Evolutionary conservation across 2,329 filamentous ascomycete genomes (phyloP).

Genomic region (Chrysosporium queenslandicum): DNA sequence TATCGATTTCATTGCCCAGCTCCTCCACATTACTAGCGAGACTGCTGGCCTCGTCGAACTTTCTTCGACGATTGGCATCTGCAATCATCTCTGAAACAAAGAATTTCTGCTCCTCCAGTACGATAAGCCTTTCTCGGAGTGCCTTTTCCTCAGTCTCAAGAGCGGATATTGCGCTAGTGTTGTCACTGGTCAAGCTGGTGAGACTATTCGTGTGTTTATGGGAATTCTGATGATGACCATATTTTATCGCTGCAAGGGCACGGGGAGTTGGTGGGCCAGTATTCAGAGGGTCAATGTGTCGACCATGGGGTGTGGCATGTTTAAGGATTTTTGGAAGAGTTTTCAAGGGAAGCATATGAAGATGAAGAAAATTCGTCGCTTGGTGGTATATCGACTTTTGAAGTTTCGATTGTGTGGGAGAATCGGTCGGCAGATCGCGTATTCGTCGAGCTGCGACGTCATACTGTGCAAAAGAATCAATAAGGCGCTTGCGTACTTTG

Average conservation of each 20-base stretch:
- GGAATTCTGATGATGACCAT: conserved; percentile 34
- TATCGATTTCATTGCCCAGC: conserved; percentile 65
- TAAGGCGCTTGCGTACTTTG: conserved; percentile 79
- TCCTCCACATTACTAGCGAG: conserved; percentile 73
- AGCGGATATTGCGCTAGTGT: conserved; percentile 51
- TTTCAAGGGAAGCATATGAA: conserved; percentile 83
- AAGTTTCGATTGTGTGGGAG: conserved; percentile 59
- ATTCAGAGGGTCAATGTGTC: conserved; percentile 21
- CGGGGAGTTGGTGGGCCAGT: conserved; percentile 23
- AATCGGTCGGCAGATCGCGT: conserved; percentile 65
- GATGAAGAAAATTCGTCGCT: conserved; percentile 71
- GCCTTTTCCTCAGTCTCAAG: conserved; percentile 78
- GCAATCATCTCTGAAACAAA: conserved; percentile 79
- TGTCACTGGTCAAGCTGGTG: conserved; percentile 44
- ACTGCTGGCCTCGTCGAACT: conserved; percentile 78
- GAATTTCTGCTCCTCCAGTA: conserved; percentile 85
- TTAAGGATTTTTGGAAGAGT: conserved; percentile 58
- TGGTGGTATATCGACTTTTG: conserved; percentile 76
- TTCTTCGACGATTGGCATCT: conserved; percentile 61
- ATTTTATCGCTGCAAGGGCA: conserved; percentile 51
- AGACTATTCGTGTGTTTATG: conserved; percentile 37
- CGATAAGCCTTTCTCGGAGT: conserved; percentile 65
- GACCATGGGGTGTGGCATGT: conserved; percentile 48
- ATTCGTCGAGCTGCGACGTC: conserved; percentile 71
- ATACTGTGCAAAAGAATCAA: conserved; percentile 82